phyloP scores from a whole-genome alignment of 805 yeast genomes.

The Candida nanaspora region DNA sequence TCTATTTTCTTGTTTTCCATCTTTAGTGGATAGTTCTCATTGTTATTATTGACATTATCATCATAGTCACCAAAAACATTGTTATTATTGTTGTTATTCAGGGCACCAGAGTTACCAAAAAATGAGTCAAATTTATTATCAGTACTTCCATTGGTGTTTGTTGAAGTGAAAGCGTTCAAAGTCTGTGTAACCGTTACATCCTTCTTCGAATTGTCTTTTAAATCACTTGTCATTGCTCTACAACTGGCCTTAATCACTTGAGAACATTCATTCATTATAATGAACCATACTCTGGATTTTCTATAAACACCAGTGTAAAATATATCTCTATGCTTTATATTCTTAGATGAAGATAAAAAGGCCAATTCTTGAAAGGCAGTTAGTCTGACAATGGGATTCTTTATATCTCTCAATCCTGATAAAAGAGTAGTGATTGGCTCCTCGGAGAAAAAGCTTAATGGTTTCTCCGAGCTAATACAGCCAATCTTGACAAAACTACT shows the following conservation, averaged over 20 bases:
- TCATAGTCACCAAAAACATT: constrained; percentile 5
- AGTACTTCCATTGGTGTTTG: constrained; percentile 1
- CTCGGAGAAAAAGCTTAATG: constrained; percentile 50
- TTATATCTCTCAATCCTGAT: constrained; percentile 51
- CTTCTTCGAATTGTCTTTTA: no score
- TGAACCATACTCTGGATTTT: constrained; percentile 46
- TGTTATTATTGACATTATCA: background rate
- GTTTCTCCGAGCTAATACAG: constrained; percentile 58
- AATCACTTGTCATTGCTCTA: constrained; percentile 16
- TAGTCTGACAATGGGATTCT: constrained; percentile 39
- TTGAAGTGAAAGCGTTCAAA: background rate
- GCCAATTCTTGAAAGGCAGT: constrained; percentile 77
- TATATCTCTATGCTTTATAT: constrained; percentile 39
- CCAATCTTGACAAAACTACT: constrained; percentile 66
- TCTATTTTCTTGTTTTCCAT: background rate
- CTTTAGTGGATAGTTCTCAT: background rate
- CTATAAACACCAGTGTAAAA: constrained; percentile 46
- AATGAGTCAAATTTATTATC: constrained; percentile 17
- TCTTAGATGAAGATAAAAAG: constrained; percentile 46
- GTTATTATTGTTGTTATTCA: background rate
- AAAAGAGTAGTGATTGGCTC: constrained; percentile 59
- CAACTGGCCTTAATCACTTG: constrained; percentile 38
- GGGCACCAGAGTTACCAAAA: constrained; percentile 6
- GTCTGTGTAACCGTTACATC: no score
- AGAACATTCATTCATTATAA: constrained; percentile 54